phyloP scores from a whole-genome alignment of 495 filamentous ascomycete genomes.

The Wilcoxina mikolae region DNA sequence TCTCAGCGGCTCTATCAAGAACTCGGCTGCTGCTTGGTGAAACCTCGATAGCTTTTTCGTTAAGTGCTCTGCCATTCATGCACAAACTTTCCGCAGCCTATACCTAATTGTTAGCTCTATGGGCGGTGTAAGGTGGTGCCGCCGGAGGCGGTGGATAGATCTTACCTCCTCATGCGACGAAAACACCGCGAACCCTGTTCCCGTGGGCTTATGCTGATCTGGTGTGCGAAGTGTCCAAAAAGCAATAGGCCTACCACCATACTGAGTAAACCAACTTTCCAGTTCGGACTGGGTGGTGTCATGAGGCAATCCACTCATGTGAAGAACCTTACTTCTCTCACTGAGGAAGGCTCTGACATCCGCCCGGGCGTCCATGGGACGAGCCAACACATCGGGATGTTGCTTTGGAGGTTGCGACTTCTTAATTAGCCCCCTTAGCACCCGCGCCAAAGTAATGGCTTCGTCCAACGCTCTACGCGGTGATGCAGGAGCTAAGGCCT shows the following conservation, averaged over 20 bases:
- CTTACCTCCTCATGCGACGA: slow-evolving; percentile 98
- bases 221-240: slow-evolving; percentile 98
- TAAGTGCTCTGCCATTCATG: slow-evolving; percentile 96
- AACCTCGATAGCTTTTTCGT: slow-evolving; percentile 97
- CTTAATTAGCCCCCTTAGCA: slow-evolving; percentile 76
- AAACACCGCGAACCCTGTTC: slow-evolving; percentile 93
- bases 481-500: slow-evolving; percentile 91
- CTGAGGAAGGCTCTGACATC: slow-evolving; percentile 93
- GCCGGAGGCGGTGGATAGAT: background rate
- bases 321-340: slow-evolving; percentile 91
- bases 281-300: slow-evolving; percentile 97
- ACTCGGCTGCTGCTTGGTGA: slow-evolving; percentile 92
- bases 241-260: slow-evolving; percentile 92
- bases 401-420: slow-evolving; percentile 91
- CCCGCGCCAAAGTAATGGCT: slow-evolving; percentile 80
- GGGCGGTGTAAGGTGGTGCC: slow-evolving; percentile 8
- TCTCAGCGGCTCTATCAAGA: slow-evolving; percentile 85
- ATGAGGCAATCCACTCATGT: slow-evolving; percentile 91
- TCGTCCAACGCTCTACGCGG: slow-evolving; percentile 96
- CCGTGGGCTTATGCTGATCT: slow-evolving; percentile 96
- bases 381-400: slow-evolving; percentile 77
- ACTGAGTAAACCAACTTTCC: slow-evolving; percentile 98
- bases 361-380: slow-evolving; percentile 90
- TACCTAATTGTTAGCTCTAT: slow-evolving; percentile 12
- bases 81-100: slow-evolving; percentile 90